These are phyloP conservation scores for Dryas octopetala DNA, from an alignment of 306 rosid species.

Conservation along the genomic window DNA sequence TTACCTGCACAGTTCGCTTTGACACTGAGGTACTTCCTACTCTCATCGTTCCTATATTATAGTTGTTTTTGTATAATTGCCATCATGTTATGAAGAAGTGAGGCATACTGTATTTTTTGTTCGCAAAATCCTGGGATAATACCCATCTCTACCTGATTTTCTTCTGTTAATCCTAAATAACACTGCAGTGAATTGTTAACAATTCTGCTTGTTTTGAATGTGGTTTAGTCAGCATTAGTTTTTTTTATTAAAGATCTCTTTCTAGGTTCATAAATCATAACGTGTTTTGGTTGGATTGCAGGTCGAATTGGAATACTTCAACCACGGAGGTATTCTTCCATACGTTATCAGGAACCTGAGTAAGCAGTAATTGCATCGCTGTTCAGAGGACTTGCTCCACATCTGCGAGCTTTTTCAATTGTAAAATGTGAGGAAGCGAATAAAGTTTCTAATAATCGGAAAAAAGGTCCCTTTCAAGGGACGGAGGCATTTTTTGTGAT, in stretches of 20 bases:
- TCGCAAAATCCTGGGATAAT: too few species aligned
- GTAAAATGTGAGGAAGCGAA: slow-evolving; percentile 35
- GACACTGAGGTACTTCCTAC: slow-evolving; percentile 78
- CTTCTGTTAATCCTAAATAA: too few species aligned
- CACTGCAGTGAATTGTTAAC: too few species aligned
- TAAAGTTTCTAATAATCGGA: slow-evolving; percentile 32
- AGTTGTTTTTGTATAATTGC: neutral
- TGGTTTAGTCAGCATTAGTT: neutral
- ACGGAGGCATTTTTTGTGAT: slow-evolving; percentile 29
- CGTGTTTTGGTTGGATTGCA: slow-evolving; percentile 29
- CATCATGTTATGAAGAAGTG: neutral
- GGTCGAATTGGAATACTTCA: slow-evolving; percentile 89
- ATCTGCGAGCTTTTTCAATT: slow-evolving; percentile 15
- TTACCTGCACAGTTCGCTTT: slow-evolving; percentile 72
- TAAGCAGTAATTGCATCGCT: slow-evolving; percentile 45
- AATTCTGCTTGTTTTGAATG: neutral
- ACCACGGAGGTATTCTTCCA: slow-evolving; percentile 89
- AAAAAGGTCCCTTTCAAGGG: slow-evolving; percentile 37
- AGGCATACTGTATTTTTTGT: neutral
- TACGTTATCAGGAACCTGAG: slow-evolving; percentile 70
- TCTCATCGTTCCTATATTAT: neutral
- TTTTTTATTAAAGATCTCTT: neutral
- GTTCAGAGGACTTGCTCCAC: slow-evolving; percentile 22
- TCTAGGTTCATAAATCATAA: neutral
- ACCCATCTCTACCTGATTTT: too few species aligned